Percentiles rank a stretch among this genome's conserved stretches.
Conservation (phyloP, 176 grass and related monocot species). For the Oryza glumipatula region DNA sequence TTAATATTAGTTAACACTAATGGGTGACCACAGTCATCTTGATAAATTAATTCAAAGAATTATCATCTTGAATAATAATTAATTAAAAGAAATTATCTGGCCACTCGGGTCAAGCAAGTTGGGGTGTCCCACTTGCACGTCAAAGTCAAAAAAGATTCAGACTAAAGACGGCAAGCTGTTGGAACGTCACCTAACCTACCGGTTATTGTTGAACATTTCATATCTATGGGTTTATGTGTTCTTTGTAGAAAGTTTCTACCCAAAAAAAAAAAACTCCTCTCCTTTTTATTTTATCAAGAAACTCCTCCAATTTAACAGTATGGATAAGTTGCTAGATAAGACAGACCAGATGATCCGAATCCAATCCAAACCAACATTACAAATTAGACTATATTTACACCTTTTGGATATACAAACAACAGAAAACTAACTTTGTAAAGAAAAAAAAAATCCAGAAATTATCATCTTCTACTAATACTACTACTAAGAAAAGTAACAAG, state of each 20-base stretch:
- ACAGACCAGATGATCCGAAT: background rate
- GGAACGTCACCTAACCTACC: background rate
- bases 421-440: background rate
- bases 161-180: background rate
- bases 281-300: background rate
- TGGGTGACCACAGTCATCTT: background rate
- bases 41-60: background rate
- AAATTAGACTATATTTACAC: conserved; percentile 1
- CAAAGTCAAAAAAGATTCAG: background rate
- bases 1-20: no score
- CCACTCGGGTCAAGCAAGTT: background rate
- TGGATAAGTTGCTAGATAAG: background rate
- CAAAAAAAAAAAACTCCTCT: background rate
- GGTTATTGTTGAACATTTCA: background rate
- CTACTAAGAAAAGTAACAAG: background rate
- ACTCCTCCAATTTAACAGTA: background rate
- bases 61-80: background rate
- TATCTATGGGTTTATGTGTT: background rate
- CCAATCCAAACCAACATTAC: background rate
- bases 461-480: background rate
- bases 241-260: background rate
- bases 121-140: background rate
- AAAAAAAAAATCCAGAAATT: background rate
- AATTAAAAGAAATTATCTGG: background rate
- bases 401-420: background rate